Base-by-base conservation (phyloP, 768 basidiomycete genomes). In the Boletus speciosus region DNA sequence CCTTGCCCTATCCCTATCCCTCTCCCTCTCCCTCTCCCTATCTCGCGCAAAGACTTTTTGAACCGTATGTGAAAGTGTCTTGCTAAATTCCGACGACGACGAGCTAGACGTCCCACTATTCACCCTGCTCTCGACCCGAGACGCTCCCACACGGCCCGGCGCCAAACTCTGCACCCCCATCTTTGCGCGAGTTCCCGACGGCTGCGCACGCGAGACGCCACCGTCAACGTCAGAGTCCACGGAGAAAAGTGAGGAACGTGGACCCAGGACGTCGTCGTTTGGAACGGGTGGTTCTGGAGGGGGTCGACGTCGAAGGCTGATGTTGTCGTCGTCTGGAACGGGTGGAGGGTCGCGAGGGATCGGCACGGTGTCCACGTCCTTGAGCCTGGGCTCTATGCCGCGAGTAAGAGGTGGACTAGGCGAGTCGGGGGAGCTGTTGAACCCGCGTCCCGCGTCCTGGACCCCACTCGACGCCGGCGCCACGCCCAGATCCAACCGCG, bases 21-120 rank as follows among this genome's bases (percentile, higher is more conserved):
- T 59, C 27, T 31, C 53, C 37, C 45, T 61, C 35, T 35, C 19
- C 58, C 32, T 31, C 53, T 39, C 25, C 25, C 42, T 61, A 19
- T 60, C 60, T 16, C 27, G 55, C 6, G 35, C 25, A 11, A 29
- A n/a, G 6, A 35, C 3, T 6, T 21, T 51, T 31, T 51, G 61
- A 19, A 63, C 40, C 16, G 39, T 14, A 39, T 69, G 67, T 8
- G 67, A 57, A 9, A 68, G 46, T 5, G 44, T 49, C 15, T 21
- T 31, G 6, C 44, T 35, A 49, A 64, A 64, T 6, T 64, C 60
- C 2, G 62, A 25, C 15, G 46, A 25, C 15, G 46, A 47, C 10
- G 46, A 64, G 9, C 55, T 56, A 1, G 67, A 65, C 40, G 39
- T 23, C 12, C 57, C 52, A 21, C 47, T 43, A 21, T 41, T 44